Evolutionary conservation across 2,329 filamentous ascomycete species (phyloP).

Genomic region (Xenoacremonium recifei): DNA sequence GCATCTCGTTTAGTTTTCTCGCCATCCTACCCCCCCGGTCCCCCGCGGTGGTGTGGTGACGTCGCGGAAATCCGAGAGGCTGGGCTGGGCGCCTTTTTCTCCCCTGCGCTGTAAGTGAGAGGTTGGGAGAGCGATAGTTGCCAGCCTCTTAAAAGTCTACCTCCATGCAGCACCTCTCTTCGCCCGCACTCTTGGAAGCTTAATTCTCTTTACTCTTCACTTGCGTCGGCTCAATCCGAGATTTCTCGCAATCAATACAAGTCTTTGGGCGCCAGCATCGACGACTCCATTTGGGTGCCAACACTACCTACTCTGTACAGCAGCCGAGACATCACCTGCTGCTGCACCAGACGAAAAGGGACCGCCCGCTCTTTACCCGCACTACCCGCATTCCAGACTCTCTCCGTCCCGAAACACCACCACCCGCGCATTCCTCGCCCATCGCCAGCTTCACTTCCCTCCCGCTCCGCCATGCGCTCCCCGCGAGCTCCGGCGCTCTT

Average conservation of each 20-base stretch:
- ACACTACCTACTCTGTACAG: not conserved
- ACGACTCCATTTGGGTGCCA: slow-evolving; percentile 6
- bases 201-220: not conserved
- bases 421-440: not conserved
- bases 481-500: slow-evolving; percentile 18
- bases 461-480: slow-evolving; percentile 20
- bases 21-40: slow-evolving; percentile 3
- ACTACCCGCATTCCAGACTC: slow-evolving; percentile 18
- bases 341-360: too few relatives aligned
- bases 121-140: slow-evolving; percentile 35
- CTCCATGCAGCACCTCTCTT: slow-evolving; percentile 4
- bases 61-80: slow-evolving; percentile 27
- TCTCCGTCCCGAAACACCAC: not conserved
- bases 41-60: slow-evolving; percentile 15
- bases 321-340: too few relatives aligned
- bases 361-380: slow-evolving; percentile 3
- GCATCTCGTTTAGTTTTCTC: slow-evolving; percentile 1
- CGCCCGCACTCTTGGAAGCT: not conserved
- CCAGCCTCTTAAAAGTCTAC: slow-evolving; percentile 28
- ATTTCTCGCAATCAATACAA: too few relatives aligned
- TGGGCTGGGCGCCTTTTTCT: slow-evolving; percentile 18
- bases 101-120: slow-evolving; percentile 37
- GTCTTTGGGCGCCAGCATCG: too few relatives aligned
- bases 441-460: not conserved
- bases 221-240: too few relatives aligned